phyloP scores from a whole-genome alignment of 345 rosid species.

The Pelargonium nanum region DNA sequence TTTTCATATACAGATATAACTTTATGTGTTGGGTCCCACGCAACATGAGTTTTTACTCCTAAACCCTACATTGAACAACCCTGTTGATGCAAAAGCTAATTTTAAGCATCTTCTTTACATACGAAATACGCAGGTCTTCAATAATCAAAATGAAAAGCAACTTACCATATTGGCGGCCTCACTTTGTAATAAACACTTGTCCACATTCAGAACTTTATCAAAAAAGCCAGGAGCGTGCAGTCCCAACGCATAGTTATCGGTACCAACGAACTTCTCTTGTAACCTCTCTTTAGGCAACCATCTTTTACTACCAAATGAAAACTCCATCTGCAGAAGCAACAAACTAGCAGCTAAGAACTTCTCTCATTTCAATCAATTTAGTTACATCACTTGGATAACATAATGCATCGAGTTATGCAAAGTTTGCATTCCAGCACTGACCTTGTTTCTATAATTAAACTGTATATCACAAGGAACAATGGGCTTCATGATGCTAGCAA shows the following conservation, averaged over 20 bases:
- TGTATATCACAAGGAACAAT: constrained; percentile 75
- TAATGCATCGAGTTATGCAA: neutral
- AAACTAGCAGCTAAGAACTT: constrained; percentile 9
- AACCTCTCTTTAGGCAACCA: constrained; percentile 65
- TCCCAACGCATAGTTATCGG: constrained; percentile 54
- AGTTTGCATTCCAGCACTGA: constrained; percentile 15
- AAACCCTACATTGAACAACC: neutral
- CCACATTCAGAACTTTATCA: constrained; percentile 72
- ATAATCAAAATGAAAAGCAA: constrained; percentile 3
- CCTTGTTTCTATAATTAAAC: constrained; percentile 85
- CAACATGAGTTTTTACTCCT: too few species aligned
- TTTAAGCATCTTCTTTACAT: too few species aligned
- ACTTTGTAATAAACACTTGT: constrained; percentile 76
- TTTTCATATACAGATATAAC: too few species aligned
- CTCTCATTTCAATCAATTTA: neutral
- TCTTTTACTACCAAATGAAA: constrained; percentile 70
- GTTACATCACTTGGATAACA: neutral
- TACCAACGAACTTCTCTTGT: constrained; percentile 43
- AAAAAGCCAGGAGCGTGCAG: constrained; percentile 88
- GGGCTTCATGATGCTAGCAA: constrained; percentile 46
- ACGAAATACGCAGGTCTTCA: neutral
- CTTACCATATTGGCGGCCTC: constrained; percentile 74
- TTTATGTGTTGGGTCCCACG: too few species aligned
- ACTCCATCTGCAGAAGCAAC: constrained; percentile 60
- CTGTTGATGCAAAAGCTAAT: neutral